Percentiles rank a stretch among this genome's conserved stretches.
Conservation (phyloP, 371 early-diverging fungal genomes). For the Mortierella sp. region DNA sequence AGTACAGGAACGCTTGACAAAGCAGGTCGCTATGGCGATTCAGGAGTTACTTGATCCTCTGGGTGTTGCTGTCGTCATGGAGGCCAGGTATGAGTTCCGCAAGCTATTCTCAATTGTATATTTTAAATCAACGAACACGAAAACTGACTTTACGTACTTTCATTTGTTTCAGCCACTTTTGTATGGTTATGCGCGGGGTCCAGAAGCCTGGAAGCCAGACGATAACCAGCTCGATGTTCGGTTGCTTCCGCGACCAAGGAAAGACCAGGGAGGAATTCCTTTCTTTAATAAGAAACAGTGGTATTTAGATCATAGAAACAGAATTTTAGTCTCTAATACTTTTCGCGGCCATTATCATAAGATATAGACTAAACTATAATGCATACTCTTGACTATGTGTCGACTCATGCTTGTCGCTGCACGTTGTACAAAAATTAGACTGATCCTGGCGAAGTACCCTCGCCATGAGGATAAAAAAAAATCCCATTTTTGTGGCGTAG, state of each 20-base stretch:
- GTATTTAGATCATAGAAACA: conserved; percentile 14
- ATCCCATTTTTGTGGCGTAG: too few relatives aligned
- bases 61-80: conserved; percentile 98
- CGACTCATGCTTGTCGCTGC: too few relatives aligned
- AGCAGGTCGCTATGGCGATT: conserved; percentile 95
- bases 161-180: conserved; percentile 75
- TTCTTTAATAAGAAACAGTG: conserved; percentile 67
- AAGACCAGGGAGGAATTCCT: conserved; percentile 98
- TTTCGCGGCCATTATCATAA: background rate
- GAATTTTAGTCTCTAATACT: background rate
- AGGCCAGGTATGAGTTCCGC: conserved; percentile 75
- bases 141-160: background rate
- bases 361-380: too few relatives aligned
- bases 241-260: conserved; percentile 90
- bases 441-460: too few relatives aligned
- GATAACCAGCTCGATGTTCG: conserved; percentile 96
- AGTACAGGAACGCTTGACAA: conserved; percentile 98
- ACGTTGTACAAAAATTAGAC: too few relatives aligned
- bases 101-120: background rate
- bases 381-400: too few relatives aligned
- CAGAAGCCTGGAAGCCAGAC: conserved; percentile 96
- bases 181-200: conserved; percentile 96
- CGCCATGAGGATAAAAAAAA: too few relatives aligned
- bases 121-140: background rate
- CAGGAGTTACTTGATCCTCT: conserved; percentile 94